These are phyloP conservation scores for Fraxinus anomala DNA, from an alignment of 257 asterid genomes.

Conservation along the genomic window DNA sequence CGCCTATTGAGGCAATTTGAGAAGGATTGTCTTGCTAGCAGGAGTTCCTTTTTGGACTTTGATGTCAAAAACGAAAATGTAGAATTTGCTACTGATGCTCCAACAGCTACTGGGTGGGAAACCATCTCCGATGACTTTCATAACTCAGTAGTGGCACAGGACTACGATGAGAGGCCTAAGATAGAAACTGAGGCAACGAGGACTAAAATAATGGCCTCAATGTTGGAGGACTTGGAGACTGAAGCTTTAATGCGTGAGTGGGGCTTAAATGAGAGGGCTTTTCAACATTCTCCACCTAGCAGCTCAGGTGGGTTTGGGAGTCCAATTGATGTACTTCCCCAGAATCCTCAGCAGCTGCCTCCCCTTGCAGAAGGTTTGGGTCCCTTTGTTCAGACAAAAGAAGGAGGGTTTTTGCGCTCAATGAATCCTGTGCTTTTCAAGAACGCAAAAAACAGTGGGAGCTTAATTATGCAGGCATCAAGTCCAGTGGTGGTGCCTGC, in stretches of 20 bases:
- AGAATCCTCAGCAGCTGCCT: constrained; percentile 64
- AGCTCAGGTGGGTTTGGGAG: constrained; percentile 58
- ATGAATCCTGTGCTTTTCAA: constrained; percentile 78
- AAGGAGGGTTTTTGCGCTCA: constrained; percentile 84
- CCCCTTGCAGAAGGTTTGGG: constrained; percentile 82
- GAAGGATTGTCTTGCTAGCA: constrained; percentile 71
- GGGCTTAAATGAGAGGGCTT: constrained; percentile 75
- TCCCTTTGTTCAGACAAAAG: constrained; percentile 68
- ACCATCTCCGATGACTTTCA: constrained; percentile 42
- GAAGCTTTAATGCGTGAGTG: constrained; percentile 84
- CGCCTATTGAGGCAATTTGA: constrained; percentile 81
- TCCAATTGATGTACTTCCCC: constrained; percentile 56
- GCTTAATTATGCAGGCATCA: constrained; percentile 90
- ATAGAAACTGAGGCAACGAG: constrained; percentile 42
- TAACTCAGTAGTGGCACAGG: constrained; percentile 33
- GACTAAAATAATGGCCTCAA: constrained; percentile 55
- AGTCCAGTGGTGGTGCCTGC: constrained; percentile 95
- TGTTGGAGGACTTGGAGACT: constrained; percentile 82
- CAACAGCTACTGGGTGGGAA: constrained; percentile 50
- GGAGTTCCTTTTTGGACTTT: constrained; percentile 66
- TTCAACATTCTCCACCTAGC: constrained; percentile 66
- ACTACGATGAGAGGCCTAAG: constrained; percentile 36
- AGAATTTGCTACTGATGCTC: constrained; percentile 31
- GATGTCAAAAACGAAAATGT: constrained; percentile 42
- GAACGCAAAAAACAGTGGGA: constrained; percentile 69